These are phyloP conservation scores for Onygena corvina DNA, from an alignment of 2,329 filamentous ascomycete species.

Conservation along the genomic window DNA sequence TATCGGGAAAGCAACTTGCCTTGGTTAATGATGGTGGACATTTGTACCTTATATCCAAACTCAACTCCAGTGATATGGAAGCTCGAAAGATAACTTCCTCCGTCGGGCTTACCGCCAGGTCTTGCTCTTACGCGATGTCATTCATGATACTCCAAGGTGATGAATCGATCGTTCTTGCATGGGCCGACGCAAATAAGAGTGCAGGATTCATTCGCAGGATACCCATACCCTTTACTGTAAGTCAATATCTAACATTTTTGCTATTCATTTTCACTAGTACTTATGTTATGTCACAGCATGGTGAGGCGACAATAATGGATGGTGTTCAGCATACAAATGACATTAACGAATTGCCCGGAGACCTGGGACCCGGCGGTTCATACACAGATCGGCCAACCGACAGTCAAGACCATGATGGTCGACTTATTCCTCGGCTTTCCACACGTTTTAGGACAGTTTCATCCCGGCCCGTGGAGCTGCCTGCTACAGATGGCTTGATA, in stretches of 20 bases:
- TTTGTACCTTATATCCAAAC: conserved; percentile 29
- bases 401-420: background rate
- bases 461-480: conserved; percentile 9
- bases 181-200: conserved; percentile 28
- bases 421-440: background rate
- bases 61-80: conserved; percentile 32
- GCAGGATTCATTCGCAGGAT: conserved; percentile 23
- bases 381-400: background rate
- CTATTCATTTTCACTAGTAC: background rate
- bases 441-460: background rate
- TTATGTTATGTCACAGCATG: background rate
- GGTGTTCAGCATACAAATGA: background rate
- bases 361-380: background rate
- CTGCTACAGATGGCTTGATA: conserved; percentile 10
- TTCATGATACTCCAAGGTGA: conserved; percentile 31
- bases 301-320: background rate
- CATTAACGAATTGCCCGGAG: background rate
- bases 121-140: conserved; percentile 29
- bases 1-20: conserved; percentile 29
- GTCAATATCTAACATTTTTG: conserved; percentile 2
- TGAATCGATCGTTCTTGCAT: conserved; percentile 30
- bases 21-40: conserved; percentile 34
- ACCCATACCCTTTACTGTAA: conserved; percentile 15
- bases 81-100: conserved; percentile 27
- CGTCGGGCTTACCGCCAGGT: conserved; percentile 30